Conservation (phyloP, 2,329 filamentous ascomycete genomes). For the Cryphonectria carpinicola region DNA sequence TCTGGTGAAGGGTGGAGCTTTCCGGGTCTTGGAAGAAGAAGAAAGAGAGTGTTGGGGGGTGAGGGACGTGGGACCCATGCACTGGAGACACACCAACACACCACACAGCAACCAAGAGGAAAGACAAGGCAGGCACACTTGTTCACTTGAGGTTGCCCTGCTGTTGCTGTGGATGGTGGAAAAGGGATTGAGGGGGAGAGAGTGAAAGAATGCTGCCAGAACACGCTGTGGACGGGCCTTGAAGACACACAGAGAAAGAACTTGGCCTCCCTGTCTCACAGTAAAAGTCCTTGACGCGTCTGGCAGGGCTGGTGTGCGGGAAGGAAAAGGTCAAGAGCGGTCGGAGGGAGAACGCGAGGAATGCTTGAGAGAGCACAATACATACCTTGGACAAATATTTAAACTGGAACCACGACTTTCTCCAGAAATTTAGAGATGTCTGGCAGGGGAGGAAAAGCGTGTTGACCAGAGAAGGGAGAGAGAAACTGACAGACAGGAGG, state of each 20-base stretch:
- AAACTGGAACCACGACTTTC: neutral
- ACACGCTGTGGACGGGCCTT: neutral
- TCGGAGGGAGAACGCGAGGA: neutral
- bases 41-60: slow-evolving; percentile 4
- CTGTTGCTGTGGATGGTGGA: neutral
- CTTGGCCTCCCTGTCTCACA: neutral
- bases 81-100: neutral
- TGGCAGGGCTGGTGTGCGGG: neutral
- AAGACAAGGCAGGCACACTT: neutral
- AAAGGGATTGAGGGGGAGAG: neutral
- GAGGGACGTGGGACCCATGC: slow-evolving; percentile 8
- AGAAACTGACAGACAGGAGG: neutral
- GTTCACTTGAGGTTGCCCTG: slow-evolving; percentile 5
- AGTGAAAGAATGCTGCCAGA: neutral
- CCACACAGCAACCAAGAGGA: neutral
- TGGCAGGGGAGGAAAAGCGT: neutral
- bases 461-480: neutral
- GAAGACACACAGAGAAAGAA: neutral
- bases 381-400: neutral
- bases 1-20: slow-evolving; percentile 8
- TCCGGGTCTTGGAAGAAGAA: neutral
- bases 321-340: neutral
- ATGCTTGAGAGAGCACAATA: neutral
- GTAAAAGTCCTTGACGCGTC: neutral
- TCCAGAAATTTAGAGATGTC: neutral